Evolutionary conservation across 805 yeast species (phyloP).

Genomic region (Cyberlindnera suaveolens): DNA sequence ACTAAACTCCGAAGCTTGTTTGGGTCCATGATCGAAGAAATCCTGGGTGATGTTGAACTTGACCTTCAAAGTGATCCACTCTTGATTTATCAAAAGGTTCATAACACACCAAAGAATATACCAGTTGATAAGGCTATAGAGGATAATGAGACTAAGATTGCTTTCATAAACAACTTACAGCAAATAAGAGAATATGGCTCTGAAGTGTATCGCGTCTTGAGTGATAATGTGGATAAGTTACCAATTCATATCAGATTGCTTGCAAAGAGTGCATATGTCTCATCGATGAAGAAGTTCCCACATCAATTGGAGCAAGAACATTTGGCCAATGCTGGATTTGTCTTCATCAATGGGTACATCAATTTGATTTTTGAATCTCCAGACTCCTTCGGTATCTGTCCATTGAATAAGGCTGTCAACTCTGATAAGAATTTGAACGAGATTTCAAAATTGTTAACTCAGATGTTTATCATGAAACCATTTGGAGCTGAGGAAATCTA

Average conservation of each 20-base stretch:
- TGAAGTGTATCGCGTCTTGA: conserved; percentile 49
- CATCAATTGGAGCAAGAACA: conserved; percentile 53
- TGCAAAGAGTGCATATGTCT: conserved; percentile 40
- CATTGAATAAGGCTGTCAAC: conserved; percentile 11
- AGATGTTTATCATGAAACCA: conserved; percentile 60
- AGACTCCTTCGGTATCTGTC: conserved; percentile 49
- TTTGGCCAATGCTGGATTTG: conserved; percentile 63
- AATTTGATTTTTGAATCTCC: conserved; percentile 43
- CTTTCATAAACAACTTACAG: conserved; percentile 71
- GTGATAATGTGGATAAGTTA: conserved; percentile 33
- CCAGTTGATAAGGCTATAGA: conserved; percentile 69
- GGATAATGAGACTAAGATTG: conserved; percentile 63
- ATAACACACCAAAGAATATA: conserved; percentile 31
- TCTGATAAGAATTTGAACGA: conserved; percentile 44
- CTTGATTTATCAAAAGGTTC: conserved; percentile 40
- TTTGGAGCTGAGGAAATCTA: conserved; percentile 58
- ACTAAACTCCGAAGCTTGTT: conserved; percentile 28
- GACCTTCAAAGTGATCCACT: conserved; percentile 81
- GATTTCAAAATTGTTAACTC: conserved; percentile 54
- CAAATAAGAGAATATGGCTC: conserved; percentile 65
- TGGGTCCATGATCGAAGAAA: conserved; percentile 30
- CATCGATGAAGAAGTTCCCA: conserved; percentile 43
- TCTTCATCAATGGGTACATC: conserved; percentile 49
- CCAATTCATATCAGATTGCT: conserved; percentile 55
- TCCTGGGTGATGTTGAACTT: conserved; percentile 31